Percentiles rank a stretch among this genome's conserved stretches.
Conservation (phyloP, 2,329 filamentous ascomycete genomes). For the Colletotrichum cuscutae region DNA sequence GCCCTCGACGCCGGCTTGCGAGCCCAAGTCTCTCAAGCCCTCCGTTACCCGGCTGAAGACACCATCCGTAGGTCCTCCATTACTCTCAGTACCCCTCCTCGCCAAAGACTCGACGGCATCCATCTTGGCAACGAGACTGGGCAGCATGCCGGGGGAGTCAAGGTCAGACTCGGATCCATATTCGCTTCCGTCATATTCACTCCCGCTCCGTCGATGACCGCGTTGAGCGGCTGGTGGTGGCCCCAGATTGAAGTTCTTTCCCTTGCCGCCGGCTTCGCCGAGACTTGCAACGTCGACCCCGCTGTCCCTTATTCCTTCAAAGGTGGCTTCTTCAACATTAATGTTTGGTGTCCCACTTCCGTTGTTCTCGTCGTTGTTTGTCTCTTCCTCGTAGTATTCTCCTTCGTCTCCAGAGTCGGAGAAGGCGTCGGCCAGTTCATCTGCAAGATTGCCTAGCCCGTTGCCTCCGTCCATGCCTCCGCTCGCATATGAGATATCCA, state of each 20-base stretch:
- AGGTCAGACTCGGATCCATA: conserved; percentile 79
- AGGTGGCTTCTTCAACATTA: conserved; percentile 38
- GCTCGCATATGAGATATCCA: conserved; percentile 58
- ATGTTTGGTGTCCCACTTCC: conserved; percentile 42
- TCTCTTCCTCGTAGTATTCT: conserved; percentile 53
- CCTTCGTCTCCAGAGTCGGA: conserved; percentile 73
- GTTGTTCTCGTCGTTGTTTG: conserved; percentile 39
- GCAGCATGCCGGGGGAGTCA: conserved; percentile 74
- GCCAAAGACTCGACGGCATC: conserved; percentile 78
- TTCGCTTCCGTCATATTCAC: conserved; percentile 78
- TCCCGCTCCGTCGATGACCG: conserved; percentile 62
- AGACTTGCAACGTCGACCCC: conserved; percentile 51
- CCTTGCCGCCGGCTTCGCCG: conserved; percentile 38
- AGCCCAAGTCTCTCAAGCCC: conserved; percentile 76
- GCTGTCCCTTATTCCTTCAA: conserved; percentile 51
- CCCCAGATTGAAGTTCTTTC: conserved; percentile 53
- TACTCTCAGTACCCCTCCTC: conserved; percentile 72
- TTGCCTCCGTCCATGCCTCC: conserved; percentile 57
- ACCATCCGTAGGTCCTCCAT: conserved; percentile 71
- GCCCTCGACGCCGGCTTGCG: conserved; percentile 77
- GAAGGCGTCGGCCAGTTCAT: conserved; percentile 81
- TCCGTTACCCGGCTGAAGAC: conserved; percentile 77
- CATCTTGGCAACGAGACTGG: conserved; percentile 74
- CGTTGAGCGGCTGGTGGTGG: conserved; percentile 55
- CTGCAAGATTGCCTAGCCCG: conserved; percentile 80